A percentile compares a stretch with the other conserved stretches of the same genome.
Conservation (phyloP, 2,329 filamentous ascomycete species). For the Septoria linicola region DNA sequence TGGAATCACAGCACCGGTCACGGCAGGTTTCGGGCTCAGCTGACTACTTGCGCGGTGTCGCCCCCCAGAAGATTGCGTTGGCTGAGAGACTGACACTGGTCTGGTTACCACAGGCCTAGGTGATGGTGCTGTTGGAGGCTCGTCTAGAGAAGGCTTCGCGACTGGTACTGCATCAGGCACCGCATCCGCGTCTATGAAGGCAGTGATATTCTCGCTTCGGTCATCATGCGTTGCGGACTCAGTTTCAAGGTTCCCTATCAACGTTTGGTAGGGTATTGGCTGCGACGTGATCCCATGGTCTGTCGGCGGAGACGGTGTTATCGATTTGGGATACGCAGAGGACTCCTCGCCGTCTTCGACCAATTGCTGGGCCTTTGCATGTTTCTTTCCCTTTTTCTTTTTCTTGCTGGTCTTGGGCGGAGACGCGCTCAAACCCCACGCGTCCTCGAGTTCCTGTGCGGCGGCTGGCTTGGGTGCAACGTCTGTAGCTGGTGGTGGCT, state of each 20-base stretch:
- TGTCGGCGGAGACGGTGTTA: conserved; percentile 32
- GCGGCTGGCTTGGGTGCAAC: conserved; percentile 11
- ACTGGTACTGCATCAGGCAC: conserved; percentile 18
- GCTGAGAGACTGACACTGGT: conserved; percentile 6
- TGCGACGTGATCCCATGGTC: conserved; percentile 25
- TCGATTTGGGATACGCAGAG: conserved; percentile 29
- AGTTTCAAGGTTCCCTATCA: background rate
- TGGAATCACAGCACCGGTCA: conserved; percentile 8
- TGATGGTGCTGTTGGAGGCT: conserved; percentile 19
- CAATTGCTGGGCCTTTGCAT: conserved; percentile 26
- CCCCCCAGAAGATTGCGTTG: background rate
- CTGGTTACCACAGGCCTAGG: conserved; percentile 7
- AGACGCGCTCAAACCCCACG: conserved; percentile 20
- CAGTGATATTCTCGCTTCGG: conserved; percentile 24
- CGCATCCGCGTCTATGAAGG: conserved; percentile 18
- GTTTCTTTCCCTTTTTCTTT: conserved; percentile 34
- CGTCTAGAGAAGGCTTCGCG: conserved; percentile 18
- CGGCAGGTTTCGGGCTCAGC: conserved; percentile 10
- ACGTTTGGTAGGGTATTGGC: conserved; percentile 14
- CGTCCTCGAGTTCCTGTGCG: conserved; percentile 16
- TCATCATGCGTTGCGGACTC: conserved; percentile 18
- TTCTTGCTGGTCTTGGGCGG: conserved; percentile 26
- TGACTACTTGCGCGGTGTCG: conserved; percentile 19
- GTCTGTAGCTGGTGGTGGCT: conserved; percentile 23
- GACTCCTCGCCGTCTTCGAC: conserved; percentile 25